These are phyloP conservation scores for Fusarium pseudonygamai DNA, from an alignment of 2,329 filamentous ascomycete species.

Conservation along the genomic window DNA sequence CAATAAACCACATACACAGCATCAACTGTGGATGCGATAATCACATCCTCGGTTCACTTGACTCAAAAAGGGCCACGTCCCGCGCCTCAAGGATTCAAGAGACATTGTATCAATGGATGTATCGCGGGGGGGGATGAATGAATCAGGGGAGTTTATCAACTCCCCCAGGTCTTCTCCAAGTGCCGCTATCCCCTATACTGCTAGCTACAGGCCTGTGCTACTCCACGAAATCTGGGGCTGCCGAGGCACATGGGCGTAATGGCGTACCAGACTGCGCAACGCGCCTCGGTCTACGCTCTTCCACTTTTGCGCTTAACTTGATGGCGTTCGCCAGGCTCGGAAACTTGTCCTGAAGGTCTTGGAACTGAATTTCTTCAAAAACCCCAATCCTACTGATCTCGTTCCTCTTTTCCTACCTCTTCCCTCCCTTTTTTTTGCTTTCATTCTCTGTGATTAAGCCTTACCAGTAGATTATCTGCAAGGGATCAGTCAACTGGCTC, in stretches of 20 bases:
- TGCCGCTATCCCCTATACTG: slow-evolving; percentile 27
- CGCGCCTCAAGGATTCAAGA: not conserved
- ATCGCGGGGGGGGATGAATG: slow-evolving; percentile 6
- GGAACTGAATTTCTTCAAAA: slow-evolving; percentile 28
- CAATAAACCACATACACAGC: not conserved
- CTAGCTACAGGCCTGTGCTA: slow-evolving; percentile 11
- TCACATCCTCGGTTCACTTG: slow-evolving; percentile 37
- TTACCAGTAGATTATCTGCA: slow-evolving; percentile 1
- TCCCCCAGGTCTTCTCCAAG: slow-evolving; percentile 6
- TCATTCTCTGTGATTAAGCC: slow-evolving; percentile 1
- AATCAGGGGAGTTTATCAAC: not conserved
- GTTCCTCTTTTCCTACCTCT: slow-evolving; percentile 3
- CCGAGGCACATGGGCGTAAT: slow-evolving; percentile 40
- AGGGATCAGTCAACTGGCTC: not conserved
- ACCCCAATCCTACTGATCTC: slow-evolving; percentile 29
- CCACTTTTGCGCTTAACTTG: slow-evolving; percentile 11
- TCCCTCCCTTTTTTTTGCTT: slow-evolving; percentile 5
- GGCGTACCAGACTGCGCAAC: slow-evolving; percentile 15
- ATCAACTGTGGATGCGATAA: slow-evolving; percentile 3
- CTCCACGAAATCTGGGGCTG: slow-evolving; percentile 43
- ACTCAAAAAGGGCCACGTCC: slow-evolving; percentile 29
- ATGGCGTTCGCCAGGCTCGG: slow-evolving; percentile 23
- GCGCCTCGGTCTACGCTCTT: slow-evolving; percentile 36
- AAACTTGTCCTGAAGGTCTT: not conserved
- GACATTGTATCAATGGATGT: not conserved